Percentiles rank a stretch among this genome's conserved stretches.
Conservation (phyloP, 1,139 yeast genomes). For the Blastobotrys raffinosifermentans region DNA sequence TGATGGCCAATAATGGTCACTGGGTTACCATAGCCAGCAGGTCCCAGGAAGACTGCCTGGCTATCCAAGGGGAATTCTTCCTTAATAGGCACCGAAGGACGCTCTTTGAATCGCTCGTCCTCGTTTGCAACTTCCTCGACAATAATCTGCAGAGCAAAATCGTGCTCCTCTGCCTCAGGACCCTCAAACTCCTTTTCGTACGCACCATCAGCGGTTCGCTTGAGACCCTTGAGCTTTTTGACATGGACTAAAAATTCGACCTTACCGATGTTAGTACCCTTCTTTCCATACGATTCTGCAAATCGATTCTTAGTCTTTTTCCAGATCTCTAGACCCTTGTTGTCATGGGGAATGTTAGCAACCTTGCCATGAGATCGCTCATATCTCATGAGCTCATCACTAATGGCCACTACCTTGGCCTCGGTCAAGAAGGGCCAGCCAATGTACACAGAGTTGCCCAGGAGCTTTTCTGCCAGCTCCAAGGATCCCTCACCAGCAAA, state of each 20-base stretch:
- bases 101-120: conserved; percentile 68
- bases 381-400: conserved; percentile 49
- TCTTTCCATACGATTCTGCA: conserved; percentile 40
- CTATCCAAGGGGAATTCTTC: conserved; percentile 75
- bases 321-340: conserved; percentile 42
- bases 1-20: conserved; percentile 62
- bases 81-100: conserved; percentile 69
- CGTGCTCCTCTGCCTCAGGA: conserved; percentile 40
- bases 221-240: conserved; percentile 71
- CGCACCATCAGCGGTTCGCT: conserved; percentile 67
- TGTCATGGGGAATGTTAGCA: conserved; percentile 24
- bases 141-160: conserved; percentile 68
- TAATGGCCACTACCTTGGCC: conserved; percentile 61
- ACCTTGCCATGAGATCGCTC: conserved; percentile 36
- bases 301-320: conserved; percentile 31
- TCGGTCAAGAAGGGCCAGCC: conserved; percentile 90
- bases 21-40: conserved; percentile 82
- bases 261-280: conserved; percentile 54
- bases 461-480: conserved; percentile 52
- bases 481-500: conserved; percentile 43
- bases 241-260: conserved; percentile 60
- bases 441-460: conserved; percentile 60
- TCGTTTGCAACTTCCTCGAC: conserved; percentile 69
- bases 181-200: conserved; percentile 56
- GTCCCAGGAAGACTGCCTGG: conserved; percentile 78